phyloP scores from a whole-genome alignment of 208 protist genomes.

The Crithidia mellificae region DNA sequence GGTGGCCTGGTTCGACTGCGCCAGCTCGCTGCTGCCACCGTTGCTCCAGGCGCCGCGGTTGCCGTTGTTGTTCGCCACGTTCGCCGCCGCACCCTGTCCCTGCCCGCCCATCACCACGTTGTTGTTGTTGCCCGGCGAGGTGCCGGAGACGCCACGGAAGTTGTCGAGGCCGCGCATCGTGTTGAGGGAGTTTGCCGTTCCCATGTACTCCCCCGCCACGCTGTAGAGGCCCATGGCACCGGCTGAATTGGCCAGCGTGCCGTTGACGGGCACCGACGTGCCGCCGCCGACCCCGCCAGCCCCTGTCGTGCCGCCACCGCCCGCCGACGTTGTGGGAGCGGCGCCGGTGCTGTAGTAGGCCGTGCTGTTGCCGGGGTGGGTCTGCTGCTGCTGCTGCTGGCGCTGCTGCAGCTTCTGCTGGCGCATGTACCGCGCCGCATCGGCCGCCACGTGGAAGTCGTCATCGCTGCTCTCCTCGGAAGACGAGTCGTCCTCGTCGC shows the following conservation, averaged over 20 bases:
- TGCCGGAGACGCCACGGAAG: conserved; percentile 16
- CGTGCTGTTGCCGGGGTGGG: conserved; percentile 14
- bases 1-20: conserved; percentile 22
- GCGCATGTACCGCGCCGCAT: conserved; percentile 31
- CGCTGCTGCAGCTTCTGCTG: conserved; percentile 26
- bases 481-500: conserved; percentile 35
- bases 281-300: conserved; percentile 5
- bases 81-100: neutral
- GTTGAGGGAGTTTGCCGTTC: conserved; percentile 25
- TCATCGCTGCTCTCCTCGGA: conserved; percentile 56
- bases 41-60: neutral
- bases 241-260: conserved; percentile 21
- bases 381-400: conserved; percentile 27
- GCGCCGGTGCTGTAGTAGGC: conserved; percentile 13
- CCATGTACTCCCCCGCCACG: conserved; percentile 21
- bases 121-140: conserved; percentile 21
- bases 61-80: conserved; percentile 8
- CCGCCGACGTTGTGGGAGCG: neutral
- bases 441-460: conserved; percentile 31
- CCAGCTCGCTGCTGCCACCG: conserved; percentile 6
- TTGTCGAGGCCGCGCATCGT: conserved; percentile 12
- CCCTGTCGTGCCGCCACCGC: neutral
- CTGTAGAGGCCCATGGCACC: conserved; percentile 23
- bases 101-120: neutral
- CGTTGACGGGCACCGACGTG: conserved; percentile 20